phyloP scores from a whole-genome alignment of 148 eudicot species.

The Rhododendron williamsianum region DNA sequence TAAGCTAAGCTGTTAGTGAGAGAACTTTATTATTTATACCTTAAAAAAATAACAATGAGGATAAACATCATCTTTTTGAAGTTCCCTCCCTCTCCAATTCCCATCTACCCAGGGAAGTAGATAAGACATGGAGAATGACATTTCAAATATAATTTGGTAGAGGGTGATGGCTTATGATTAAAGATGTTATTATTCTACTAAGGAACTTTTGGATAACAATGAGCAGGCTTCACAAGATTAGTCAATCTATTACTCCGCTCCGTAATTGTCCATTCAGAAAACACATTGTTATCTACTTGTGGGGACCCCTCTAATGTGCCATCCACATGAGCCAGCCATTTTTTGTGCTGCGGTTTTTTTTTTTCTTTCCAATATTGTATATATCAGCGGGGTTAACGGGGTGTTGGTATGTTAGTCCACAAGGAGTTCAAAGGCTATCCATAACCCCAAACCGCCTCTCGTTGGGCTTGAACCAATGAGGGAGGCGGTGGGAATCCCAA shows the following conservation, averaged over 20 bases:
- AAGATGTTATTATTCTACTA: not conserved
- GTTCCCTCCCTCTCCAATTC: too few species aligned
- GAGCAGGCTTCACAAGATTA: not conserved
- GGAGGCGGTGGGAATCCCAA: too few species aligned
- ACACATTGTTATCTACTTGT: not conserved
- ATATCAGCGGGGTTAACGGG: too few species aligned
- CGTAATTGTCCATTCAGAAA: not conserved
- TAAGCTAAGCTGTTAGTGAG: too few species aligned
- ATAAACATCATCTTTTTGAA: too few species aligned
- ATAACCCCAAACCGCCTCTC: too few species aligned
- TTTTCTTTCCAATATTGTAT: too few species aligned
- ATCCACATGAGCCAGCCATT: not conserved
- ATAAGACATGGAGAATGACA: not conserved
- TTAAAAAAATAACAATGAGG: too few species aligned
- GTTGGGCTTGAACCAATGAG: too few species aligned
- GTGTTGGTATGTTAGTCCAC: too few species aligned
- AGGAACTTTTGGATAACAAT: not conserved
- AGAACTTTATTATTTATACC: too few species aligned
- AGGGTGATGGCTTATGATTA: not conserved
- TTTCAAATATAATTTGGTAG: not conserved
- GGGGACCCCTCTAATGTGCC: not conserved
- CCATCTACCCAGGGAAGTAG: not conserved
- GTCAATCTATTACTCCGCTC: not conserved
- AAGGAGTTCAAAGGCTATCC: too few species aligned
- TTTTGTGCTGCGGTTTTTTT: not conserved